phyloP scores from a whole-genome alignment of 192 early-diverging fungal species.

The Coemansia sp. region DNA sequence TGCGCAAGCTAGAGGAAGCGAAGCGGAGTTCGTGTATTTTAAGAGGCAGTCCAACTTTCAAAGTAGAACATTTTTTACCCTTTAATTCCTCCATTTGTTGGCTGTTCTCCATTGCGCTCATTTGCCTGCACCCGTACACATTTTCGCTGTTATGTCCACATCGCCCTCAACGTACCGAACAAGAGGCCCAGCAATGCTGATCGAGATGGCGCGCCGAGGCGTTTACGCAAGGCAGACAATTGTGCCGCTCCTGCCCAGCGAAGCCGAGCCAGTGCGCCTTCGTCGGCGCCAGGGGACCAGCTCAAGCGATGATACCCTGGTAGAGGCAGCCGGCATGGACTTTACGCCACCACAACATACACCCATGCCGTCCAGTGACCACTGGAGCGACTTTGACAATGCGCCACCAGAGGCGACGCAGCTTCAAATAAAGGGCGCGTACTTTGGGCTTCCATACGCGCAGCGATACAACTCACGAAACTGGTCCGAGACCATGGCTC shows the following conservation, averaged over 20 bases:
- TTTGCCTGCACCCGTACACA: background rate
- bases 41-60: background rate
- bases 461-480: constrained; percentile 14
- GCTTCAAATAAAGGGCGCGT: constrained; percentile 19
- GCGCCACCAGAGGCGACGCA: constrained; percentile 12
- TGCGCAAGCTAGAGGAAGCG: background rate
- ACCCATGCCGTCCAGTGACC: background rate
- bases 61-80: background rate
- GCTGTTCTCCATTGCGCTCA: background rate
- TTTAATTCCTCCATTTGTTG: background rate
- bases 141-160: background rate
- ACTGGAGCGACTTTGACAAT: constrained; percentile 16
- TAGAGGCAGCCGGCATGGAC: background rate
- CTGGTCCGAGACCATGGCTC: background rate
- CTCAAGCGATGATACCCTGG: background rate
- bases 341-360: constrained; percentile 1
- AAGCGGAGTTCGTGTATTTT: background rate
- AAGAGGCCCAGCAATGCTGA: constrained; percentile 4
- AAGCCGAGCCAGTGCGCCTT: background rate
- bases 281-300: background rate
- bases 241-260: background rate
- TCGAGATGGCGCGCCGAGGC: constrained; percentile 17
- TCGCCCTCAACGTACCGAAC: background rate
- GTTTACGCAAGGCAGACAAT: constrained; percentile 14
- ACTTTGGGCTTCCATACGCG: constrained; percentile 36